phyloP scores from a whole-genome alignment of 441 rosid genomes.

The Erodium moschatum region DNA sequence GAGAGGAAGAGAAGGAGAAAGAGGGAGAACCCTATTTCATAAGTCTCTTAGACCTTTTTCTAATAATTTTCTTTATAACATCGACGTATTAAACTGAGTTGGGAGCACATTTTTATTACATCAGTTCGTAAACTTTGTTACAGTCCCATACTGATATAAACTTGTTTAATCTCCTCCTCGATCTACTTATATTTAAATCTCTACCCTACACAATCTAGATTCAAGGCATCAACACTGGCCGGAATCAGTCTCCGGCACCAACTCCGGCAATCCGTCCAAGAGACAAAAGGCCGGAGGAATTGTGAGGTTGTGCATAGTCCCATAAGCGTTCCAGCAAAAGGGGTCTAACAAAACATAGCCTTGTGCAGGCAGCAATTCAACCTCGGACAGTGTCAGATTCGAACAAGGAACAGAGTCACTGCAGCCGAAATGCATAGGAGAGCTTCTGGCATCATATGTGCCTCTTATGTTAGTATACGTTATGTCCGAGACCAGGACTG shows the following conservation, averaged over 20 bases:
- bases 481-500: conserved; percentile 31
- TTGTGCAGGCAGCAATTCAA: conserved; percentile 33
- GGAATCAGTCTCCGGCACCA: conserved; percentile 12
- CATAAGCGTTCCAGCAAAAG: conserved; percentile 42
- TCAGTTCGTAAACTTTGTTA: too few species aligned
- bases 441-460: conserved; percentile 35
- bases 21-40: too few species aligned
- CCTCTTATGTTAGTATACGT: conserved; percentile 35
- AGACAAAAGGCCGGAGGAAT: conserved; percentile 37
- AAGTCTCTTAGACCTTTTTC: too few species aligned
- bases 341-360: conserved; percentile 28
- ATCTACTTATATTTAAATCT: too few species aligned
- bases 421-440: conserved; percentile 37
- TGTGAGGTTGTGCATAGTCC: conserved; percentile 27
- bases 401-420: conserved; percentile 45
- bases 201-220: conserved; percentile 19
- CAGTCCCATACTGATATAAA: too few species aligned
- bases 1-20: too few species aligned
- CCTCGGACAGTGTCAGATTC: conserved; percentile 27
- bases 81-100: too few species aligned
- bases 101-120: too few species aligned
- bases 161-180: not conserved
- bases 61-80: too few species aligned
- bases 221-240: not conserved
- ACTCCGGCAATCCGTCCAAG: conserved; percentile 28